Conservation (phyloP, 108 stramenopile genomes). For the Nitzschia putrida region DNA sequence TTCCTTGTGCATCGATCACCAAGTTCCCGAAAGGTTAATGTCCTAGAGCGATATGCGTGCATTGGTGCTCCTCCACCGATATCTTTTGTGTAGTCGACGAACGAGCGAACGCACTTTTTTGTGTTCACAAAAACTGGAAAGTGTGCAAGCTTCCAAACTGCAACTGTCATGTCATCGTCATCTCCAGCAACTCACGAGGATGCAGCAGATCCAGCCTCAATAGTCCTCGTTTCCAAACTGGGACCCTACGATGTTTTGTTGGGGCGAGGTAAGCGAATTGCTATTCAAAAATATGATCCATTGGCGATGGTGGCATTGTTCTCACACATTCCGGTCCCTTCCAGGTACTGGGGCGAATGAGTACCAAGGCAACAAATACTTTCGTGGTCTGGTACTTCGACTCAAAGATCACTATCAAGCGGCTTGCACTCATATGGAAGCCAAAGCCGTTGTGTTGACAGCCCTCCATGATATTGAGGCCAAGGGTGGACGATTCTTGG, state of each 20-base stretch:
- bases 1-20: too few relatives aligned
- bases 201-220: background rate
- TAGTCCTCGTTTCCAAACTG: background rate
- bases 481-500: conserved; percentile 13
- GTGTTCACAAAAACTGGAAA: too few relatives aligned
- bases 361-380: conserved; percentile 26
- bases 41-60: too few relatives aligned
- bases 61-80: too few relatives aligned
- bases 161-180: too few relatives aligned
- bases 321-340: background rate
- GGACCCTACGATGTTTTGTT: conserved; percentile 19
- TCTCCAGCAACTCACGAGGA: background rate
- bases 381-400: conserved; percentile 8
- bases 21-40: too few relatives aligned
- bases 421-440: conserved; percentile 3
- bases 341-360: conserved; percentile 23
- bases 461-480: conserved; percentile 11
- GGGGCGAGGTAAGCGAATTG: conserved; percentile 10
- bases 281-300: background rate
- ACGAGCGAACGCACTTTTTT: too few relatives aligned
- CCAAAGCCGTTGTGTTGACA: conserved; percentile 10
- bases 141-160: too few relatives aligned
- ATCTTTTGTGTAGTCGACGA: too few relatives aligned
- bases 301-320: too few relatives aligned
- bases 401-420: conserved; percentile 15